Base-by-base conservation (phyloP, 768 basidiomycete species). In the Trametes villosa region DNA sequence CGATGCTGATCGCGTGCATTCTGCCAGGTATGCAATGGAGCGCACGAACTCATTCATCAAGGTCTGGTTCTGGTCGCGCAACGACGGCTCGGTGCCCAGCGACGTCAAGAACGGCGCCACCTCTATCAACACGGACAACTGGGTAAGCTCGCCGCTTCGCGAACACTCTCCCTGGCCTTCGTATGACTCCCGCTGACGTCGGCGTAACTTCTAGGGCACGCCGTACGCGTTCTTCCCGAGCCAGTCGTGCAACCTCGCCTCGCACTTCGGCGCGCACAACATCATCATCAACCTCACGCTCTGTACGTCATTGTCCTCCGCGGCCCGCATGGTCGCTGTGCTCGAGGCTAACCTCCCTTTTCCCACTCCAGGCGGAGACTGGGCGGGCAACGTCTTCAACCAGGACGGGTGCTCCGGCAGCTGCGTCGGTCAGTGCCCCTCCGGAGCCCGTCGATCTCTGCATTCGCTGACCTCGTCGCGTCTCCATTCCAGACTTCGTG, bases 231-330 rank as follows among this genome's bases (percentile, higher is more conserved):
- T 74, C 69, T 91, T 88, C 73, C 87, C 87, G 9, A 79, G 75
- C 64, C 80, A 74, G 5, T 72, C 76, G 46, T 92, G 89, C 67
- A 72, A 86, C 61, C 77, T 92, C 36, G 59, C 74, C 50, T 72
- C 75, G 45, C 73, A 84, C 59, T 84, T 90, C 64, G 73, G 78
- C 13, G 59, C 76, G 1, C 80, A 88, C 66, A 85, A 83, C 59
- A 89, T 89, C 57, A 76, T 89, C 63, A 85, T 91, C 60, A 85
- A 90, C 65, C 77, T 89, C 58, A 84, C 86, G 0, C 83, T 89
- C 67, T 89, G 88, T 70, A 51, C 24, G 69, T 67, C 13, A 20
- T n/a, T 12, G 13, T 27, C 27, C 20, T 33, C 17, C 36, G 18
- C 13, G 15, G 17, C 20, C 9, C 29, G 1, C 20, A n/a, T 33